Percentiles rank a stretch among this genome's conserved stretches.
Conservation (phyloP, 2,329 filamentous ascomycete genomes). For the Albophoma yamanashiensis region DNA sequence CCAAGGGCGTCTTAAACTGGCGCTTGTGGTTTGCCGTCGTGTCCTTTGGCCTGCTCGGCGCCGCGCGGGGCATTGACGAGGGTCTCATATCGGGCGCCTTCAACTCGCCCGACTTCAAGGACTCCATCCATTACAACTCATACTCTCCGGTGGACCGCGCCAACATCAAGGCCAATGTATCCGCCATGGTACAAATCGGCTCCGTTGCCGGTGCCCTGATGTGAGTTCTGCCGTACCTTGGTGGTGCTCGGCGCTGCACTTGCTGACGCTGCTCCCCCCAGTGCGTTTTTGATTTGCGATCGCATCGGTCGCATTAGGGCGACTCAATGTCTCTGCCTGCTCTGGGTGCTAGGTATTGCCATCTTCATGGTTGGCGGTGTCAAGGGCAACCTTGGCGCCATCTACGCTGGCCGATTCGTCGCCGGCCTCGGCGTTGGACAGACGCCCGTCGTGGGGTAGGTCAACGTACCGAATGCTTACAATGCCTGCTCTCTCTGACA, state of each 20-base stretch:
- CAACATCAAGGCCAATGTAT: constrained; percentile 66
- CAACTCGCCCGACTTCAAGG: constrained; percentile 53
- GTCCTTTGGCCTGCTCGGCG: constrained; percentile 65
- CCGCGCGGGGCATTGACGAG: constrained; percentile 70
- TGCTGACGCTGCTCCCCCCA: constrained; percentile 12
- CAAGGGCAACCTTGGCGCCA: constrained; percentile 40
- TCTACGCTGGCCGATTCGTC: constrained; percentile 58
- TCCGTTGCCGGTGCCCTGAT: constrained; percentile 60
- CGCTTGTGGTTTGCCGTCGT: constrained; percentile 66
- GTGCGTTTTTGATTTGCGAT: constrained; percentile 48
- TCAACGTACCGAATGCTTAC: not conserved
- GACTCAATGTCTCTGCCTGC: constrained; percentile 42
- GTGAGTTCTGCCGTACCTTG: constrained; percentile 15
- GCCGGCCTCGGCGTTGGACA: constrained; percentile 56
- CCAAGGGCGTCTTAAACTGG: constrained; percentile 66
- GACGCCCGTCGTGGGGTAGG: constrained; percentile 50
- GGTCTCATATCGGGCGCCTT: constrained; percentile 66
- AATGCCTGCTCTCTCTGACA: not conserved
- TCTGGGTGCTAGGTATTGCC: constrained; percentile 48
- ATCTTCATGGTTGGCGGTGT: constrained; percentile 44
- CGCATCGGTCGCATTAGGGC: constrained; percentile 53
- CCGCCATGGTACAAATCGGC: constrained; percentile 73
- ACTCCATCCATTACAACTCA: constrained; percentile 43
- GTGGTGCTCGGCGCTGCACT: not conserved
- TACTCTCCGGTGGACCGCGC: constrained; percentile 44